A percentile compares a stretch with the other conserved stretches of the same genome.
Conservation (phyloP, 2,329 filamentous ascomycete species). For the Diaporthe sp. region DNA sequence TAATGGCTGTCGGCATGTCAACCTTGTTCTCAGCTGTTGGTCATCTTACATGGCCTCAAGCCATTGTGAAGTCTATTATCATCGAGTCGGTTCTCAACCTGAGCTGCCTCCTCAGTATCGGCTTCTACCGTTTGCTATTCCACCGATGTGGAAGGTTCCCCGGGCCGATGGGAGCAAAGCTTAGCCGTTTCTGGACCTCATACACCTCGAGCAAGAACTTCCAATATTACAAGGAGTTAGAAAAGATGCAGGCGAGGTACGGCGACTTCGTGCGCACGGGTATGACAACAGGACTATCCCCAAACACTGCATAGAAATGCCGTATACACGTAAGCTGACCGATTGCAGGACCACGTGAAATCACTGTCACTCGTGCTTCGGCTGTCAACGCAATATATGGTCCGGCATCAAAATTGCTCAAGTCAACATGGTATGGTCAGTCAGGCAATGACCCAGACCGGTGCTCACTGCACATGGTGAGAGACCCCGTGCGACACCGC, state of each 20-base stretch:
- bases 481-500: background rate
- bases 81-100: background rate
- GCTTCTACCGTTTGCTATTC: background rate
- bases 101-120: conserved; percentile 13
- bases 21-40: background rate
- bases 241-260: conserved; percentile 18
- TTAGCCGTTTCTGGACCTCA: conserved; percentile 22
- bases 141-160: conserved; percentile 23
- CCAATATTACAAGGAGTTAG: conserved; percentile 21
- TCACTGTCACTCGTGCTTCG: conserved; percentile 34
- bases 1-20: background rate
- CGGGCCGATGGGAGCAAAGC: background rate
- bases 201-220: background rate
- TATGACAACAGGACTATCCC: background rate
- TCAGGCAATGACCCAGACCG: background rate
- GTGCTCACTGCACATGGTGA: conserved; percentile 19
- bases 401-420: conserved; percentile 42
- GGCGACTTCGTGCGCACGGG: conserved; percentile 32
- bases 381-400: conserved; percentile 44
- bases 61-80: background rate
- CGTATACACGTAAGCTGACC: background rate
- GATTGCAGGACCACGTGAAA: conserved; percentile 21
- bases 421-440: conserved; percentile 42
- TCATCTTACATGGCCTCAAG: background rate
- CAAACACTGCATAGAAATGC: background rate